Base-by-base conservation (phyloP, 2,329 filamentous ascomycete species). In the Exophiala lecanii-corni region DNA sequence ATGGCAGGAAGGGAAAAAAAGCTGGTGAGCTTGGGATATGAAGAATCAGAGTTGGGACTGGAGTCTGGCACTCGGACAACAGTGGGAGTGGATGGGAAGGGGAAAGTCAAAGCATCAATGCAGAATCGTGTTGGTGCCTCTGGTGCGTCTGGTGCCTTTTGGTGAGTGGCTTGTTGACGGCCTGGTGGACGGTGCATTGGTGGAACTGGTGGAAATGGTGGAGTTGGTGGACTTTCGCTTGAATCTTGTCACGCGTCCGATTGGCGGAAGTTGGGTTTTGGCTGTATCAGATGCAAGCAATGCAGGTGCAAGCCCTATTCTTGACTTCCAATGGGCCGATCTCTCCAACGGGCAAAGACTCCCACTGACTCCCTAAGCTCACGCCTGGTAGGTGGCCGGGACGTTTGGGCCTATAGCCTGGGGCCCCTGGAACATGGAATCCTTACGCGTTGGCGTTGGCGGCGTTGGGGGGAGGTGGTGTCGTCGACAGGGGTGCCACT, bases 1-100 rank as follows among this genome's bases (percentile, higher is more conserved):
- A 41, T 34, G 47, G 45, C 46, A 44, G 48, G 49, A 44, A 48
- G 45, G 33, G 36, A 47, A 55, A 50, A 44, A 39, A 49, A 39
- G 40, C 20, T 17, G 37, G 34, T 25, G 23, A 26, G 23, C 23
- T 12, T 26, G 23, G 23, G 23, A 26, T 26, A 26, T 26, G 23
- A 26, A 26, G 23, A 26, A 12, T 26, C 12, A 12, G 23, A 12
- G 41, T 30, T 36, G 47, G 38, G 19, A 37, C 44, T 40, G 37
- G 43, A 40, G n/a, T n/a, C n/a, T n/a, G n/a, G n/a, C n/a, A n/a
- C n/a, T n/a, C n/a, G n/a, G n/a, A n/a, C n/a, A n/a, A n/a, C n/a
- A 42, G 31, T 36, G 47, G 38, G 19, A 37, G 45, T 40, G 37
- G 43, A 40, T 41, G 36, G 35, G 32, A 39, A 25, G 39, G 39